phyloP scores from a whole-genome alignment of 164 flowering plant species.

The Cinnamomum chago region DNA sequence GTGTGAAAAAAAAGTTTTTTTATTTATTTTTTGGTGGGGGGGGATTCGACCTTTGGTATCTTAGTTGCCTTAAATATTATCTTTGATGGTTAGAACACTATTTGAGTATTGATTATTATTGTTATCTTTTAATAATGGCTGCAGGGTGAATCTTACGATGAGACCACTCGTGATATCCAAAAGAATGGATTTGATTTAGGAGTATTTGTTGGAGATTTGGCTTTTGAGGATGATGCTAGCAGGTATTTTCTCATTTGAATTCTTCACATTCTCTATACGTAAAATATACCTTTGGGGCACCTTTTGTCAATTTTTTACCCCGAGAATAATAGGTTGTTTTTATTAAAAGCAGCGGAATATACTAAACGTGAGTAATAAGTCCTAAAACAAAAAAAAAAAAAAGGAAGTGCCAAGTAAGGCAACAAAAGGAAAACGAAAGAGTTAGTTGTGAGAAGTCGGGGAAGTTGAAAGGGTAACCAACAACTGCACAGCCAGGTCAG shows the following conservation, averaged over 20 bases:
- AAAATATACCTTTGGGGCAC: neutral
- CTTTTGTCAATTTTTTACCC: too few relatives aligned
- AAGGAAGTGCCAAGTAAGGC: too few relatives aligned
- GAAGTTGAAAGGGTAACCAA: too few relatives aligned
- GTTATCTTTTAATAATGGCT: slow-evolving; percentile 3
- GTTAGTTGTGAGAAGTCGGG: too few relatives aligned
- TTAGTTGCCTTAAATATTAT: neutral
- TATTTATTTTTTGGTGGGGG: too few relatives aligned
- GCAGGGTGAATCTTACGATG: slow-evolving; percentile 31
- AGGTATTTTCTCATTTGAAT: slow-evolving; percentile 32
- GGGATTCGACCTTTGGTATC: neutral
- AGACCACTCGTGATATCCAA: slow-evolving; percentile 29
- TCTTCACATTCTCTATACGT: neutral
- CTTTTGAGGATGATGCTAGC: slow-evolving; percentile 67
- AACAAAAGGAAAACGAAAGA: too few relatives aligned
- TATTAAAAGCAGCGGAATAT: too few relatives aligned
- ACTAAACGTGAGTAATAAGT: too few relatives aligned
- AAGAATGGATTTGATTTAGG: slow-evolving; percentile 63
- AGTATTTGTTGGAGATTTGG: slow-evolving; percentile 78
- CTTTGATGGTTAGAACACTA: neutral
- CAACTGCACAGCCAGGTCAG: too few relatives aligned
- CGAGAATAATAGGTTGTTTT: too few relatives aligned
- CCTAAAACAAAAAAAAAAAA: too few relatives aligned
- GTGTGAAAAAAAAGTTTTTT: neutral
- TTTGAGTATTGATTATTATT: neutral